A percentile compares a stretch with the other conserved stretches of the same genome.
Conservation (phyloP, 2,329 filamentous ascomycete genomes). For the Aspergillus unguis region DNA sequence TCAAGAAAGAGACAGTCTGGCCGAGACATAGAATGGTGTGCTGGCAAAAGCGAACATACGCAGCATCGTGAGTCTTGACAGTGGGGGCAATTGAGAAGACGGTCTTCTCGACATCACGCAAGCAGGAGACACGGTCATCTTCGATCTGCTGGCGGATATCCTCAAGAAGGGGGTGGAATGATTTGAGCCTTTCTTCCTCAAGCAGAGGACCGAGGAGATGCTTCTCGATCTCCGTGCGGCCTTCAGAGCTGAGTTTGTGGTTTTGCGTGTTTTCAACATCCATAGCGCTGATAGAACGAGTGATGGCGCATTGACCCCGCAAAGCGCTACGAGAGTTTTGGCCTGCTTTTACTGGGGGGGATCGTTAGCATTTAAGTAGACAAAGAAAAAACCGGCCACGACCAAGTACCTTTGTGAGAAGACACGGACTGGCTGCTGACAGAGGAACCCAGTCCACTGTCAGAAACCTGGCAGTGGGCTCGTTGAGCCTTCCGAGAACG, state of each 20-base stretch:
- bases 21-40: slow-evolving; percentile 87
- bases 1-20: slow-evolving; percentile 79
- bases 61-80: slow-evolving; percentile 57
- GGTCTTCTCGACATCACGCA: slow-evolving; percentile 92
- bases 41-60: slow-evolving; percentile 86
- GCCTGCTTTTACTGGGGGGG: slow-evolving; percentile 23
- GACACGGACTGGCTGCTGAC: slow-evolving; percentile 56
- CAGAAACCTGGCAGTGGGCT: slow-evolving; percentile 66
- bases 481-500: slow-evolving; percentile 11
- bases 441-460: slow-evolving; percentile 85
- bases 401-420: slow-evolving; percentile 44
- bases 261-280: slow-evolving; percentile 47
- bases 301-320: slow-evolving; percentile 54
- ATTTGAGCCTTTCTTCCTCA: slow-evolving; percentile 67
- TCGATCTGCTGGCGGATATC: slow-evolving; percentile 76
- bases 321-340: slow-evolving; percentile 22
- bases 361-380: slow-evolving; percentile 11
- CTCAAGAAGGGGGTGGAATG: slow-evolving; percentile 75
- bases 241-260: slow-evolving; percentile 63
- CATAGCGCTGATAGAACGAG: slow-evolving; percentile 54
- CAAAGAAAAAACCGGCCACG: neutral
- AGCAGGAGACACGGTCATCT: slow-evolving; percentile 80
- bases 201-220: slow-evolving; percentile 76
- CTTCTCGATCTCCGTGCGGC: slow-evolving; percentile 74
- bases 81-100: slow-evolving; percentile 88